Percentiles rank a stretch among this genome's conserved stretches.
These are phyloP conservation scores for Dalechampia spathulata DNA, from an alignment of 441 rosid genomes.

Conservation along the genomic window DNA sequence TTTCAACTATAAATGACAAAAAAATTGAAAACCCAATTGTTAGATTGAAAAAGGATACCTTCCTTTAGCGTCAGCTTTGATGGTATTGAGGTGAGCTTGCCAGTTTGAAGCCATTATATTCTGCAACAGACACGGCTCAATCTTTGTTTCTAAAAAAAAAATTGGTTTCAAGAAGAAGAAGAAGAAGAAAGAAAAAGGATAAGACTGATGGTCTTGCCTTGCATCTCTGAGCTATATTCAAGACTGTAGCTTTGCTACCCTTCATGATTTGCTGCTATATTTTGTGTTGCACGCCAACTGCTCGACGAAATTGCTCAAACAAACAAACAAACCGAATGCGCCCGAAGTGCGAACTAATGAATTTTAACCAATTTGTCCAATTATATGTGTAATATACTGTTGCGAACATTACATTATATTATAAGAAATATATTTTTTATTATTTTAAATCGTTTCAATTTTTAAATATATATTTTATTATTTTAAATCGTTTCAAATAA, in stretches of 20 bases:
- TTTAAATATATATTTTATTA: no score
- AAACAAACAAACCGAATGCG: not conserved
- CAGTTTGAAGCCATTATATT: slow-evolving; percentile 76
- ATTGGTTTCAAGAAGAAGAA: not conserved
- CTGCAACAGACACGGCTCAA: slow-evolving; percentile 26
- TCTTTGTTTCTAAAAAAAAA: not conserved
- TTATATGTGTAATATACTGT: no score
- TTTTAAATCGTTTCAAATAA: no score
- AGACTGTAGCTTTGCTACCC: slow-evolving; percentile 38
- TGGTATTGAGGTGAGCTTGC: slow-evolving; percentile 66
- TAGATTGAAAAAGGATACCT: slow-evolving; percentile 37
- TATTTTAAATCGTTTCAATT: no score
- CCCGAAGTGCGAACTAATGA: not conserved
- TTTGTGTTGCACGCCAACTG: slow-evolving; percentile 25
- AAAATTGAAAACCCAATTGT: not conserved
- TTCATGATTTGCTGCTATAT: slow-evolving; percentile 26
- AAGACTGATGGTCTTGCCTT: slow-evolving; percentile 31
- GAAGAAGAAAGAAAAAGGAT: not conserved
- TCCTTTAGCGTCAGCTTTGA: slow-evolving; percentile 81
- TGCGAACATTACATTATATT: no score
- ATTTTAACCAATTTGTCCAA: no score
- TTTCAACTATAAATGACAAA: no score
- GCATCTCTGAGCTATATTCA: slow-evolving; percentile 64
- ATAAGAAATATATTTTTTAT: no score
- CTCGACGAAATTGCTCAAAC: slow-evolving; percentile 37